phyloP scores from a whole-genome alignment of 441 rosid species.

The Populus tomentosa region DNA sequence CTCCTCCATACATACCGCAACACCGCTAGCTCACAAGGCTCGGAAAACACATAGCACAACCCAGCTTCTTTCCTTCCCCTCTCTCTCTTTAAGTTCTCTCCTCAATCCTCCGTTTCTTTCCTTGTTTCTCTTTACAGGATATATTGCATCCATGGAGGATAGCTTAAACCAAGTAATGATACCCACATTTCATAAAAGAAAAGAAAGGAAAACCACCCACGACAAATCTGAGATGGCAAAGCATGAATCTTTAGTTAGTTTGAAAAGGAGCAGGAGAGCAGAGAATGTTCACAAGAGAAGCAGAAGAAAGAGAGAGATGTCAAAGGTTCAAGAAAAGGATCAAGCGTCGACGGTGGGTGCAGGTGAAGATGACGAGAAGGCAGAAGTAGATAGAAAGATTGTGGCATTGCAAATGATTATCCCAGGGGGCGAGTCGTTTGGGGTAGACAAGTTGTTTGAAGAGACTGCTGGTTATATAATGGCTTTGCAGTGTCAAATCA shows the following conservation, averaged over 20 bases:
- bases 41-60: background rate
- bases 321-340: conserved; percentile 1
- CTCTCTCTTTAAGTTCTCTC: background rate
- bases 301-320: conserved; percentile 22
- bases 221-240: conserved; percentile 9
- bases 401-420: conserved; percentile 63
- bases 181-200: conserved; percentile 16
- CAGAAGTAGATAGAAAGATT: conserved; percentile 50
- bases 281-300: background rate
- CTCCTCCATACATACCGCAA: background rate
- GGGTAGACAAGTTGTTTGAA: conserved; percentile 53
- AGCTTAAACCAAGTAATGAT: conserved; percentile 14
- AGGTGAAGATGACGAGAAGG: conserved; percentile 30
- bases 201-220: background rate
- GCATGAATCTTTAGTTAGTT: conserved; percentile 26
- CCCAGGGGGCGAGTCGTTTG: conserved; percentile 57
- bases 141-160: conserved; percentile 32
- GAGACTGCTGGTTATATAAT: conserved; percentile 66
- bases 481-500: conserved; percentile 55
- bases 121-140: background rate
- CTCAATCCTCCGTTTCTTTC: conserved; percentile 9
- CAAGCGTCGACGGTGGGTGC: background rate
- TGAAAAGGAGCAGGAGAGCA: conserved; percentile 1
- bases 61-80: background rate
- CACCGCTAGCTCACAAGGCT: background rate